Conservation (phyloP, 106 monocot species). For the Platanthera guangdongensis region DNA sequence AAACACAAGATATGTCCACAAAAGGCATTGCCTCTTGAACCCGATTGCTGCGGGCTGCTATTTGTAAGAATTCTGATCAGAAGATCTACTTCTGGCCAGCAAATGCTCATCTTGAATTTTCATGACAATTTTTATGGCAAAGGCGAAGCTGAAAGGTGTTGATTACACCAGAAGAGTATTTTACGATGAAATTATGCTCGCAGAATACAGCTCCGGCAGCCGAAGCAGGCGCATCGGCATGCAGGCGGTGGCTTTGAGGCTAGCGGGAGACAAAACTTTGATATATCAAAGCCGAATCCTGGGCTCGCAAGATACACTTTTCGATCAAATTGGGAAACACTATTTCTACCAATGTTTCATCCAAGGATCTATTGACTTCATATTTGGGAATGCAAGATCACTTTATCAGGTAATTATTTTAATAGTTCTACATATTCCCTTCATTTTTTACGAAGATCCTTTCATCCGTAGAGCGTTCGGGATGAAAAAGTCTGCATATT, state of each 20-base stretch:
- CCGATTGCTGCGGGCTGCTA: too few relatives aligned
- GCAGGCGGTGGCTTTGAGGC: slow-evolving; percentile 85
- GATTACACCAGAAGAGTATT: too few relatives aligned
- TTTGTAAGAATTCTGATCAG: too few relatives aligned
- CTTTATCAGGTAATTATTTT: slow-evolving; percentile 91
- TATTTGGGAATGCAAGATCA: slow-evolving; percentile 78
- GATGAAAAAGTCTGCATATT: too few relatives aligned
- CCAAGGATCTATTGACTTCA: slow-evolving; percentile 89
- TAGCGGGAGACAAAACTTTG: slow-evolving; percentile 83
- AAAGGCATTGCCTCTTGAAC: too few relatives aligned
- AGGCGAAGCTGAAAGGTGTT: too few relatives aligned
- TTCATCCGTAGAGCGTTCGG: too few relatives aligned
- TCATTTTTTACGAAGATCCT: too few relatives aligned
- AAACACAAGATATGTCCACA: too few relatives aligned
- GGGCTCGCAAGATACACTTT: slow-evolving; percentile 81
- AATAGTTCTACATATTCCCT: not conserved
- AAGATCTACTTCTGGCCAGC: too few relatives aligned
- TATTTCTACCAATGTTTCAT: slow-evolving; percentile 60
- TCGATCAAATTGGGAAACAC: slow-evolving; percentile 78
- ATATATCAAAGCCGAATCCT: slow-evolving; percentile 51
- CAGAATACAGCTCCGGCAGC: slow-evolving; percentile 72
- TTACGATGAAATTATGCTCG: not conserved
- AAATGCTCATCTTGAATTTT: too few relatives aligned
- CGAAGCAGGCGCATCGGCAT: slow-evolving; percentile 45
- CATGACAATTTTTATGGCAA: too few relatives aligned